These are phyloP conservation scores for Trichoderma brevicompactum DNA, from an alignment of 2,329 filamentous ascomycete genomes.

Conservation along the genomic window DNA sequence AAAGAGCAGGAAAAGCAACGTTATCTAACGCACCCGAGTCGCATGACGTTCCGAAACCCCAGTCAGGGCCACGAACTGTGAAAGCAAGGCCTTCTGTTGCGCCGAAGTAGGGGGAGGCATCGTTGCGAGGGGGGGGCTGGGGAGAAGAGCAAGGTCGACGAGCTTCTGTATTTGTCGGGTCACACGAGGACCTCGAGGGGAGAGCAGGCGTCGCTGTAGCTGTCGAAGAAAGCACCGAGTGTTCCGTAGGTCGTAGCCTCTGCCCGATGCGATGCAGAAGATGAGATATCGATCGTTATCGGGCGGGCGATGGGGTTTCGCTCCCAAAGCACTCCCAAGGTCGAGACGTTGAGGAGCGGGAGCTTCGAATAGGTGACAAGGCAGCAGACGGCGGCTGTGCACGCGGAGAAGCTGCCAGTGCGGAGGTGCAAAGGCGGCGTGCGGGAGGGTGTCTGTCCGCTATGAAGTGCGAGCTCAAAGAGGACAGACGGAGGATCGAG, in stretches of 20 bases:
- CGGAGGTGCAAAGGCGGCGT: neutral
- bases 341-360: constrained; percentile 2
- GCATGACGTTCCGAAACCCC: constrained; percentile 51
- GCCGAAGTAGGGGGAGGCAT: constrained; percentile 46
- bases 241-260: constrained; percentile 3
- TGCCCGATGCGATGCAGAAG: constrained; percentile 13
- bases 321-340: neutral
- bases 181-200: constrained; percentile 22
- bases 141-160: constrained; percentile 26
- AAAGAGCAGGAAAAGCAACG: constrained; percentile 10
- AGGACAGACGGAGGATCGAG: neutral
- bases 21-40: constrained; percentile 47
- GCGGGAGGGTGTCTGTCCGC: constrained; percentile 7
- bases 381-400: neutral
- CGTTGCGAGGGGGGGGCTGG: constrained; percentile 24
- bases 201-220: neutral
- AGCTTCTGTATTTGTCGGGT: constrained; percentile 10
- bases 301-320: neutral
- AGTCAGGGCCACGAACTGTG: constrained; percentile 51
- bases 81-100: constrained; percentile 48
- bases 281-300: constrained; percentile 9
- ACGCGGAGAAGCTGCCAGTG: neutral
- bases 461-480: neutral
- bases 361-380: neutral
- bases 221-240: constrained; percentile 15